These are phyloP conservation scores for Coemansia sp. DNA, from an alignment of 192 early-diverging fungal genomes.

Conservation along the genomic window DNA sequence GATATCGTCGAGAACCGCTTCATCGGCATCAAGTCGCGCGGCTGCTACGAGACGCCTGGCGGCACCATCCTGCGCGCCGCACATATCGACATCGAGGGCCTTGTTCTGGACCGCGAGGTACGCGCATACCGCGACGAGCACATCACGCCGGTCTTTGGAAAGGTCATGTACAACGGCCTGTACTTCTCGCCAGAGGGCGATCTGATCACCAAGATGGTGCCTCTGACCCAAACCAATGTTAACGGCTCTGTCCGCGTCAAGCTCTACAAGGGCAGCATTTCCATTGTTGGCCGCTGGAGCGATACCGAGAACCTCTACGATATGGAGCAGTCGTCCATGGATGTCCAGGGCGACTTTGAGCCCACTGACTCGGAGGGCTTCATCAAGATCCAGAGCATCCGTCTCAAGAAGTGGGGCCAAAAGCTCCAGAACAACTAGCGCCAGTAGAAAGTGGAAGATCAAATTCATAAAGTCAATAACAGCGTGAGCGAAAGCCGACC, in stretches of 20 bases:
- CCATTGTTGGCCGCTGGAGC: slow-evolving; percentile 89
- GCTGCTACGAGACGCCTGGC: slow-evolving; percentile 99
- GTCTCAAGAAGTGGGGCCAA: slow-evolving; percentile 82
- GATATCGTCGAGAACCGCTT: slow-evolving; percentile 99
- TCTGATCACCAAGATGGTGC: slow-evolving; percentile 81
- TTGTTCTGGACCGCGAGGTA: slow-evolving; percentile 94
- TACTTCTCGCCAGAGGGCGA: slow-evolving; percentile 98
- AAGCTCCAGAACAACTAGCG: slow-evolving; percentile 38
- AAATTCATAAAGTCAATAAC: too few species aligned
- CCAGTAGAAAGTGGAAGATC: too few species aligned
- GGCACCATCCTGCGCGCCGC: slow-evolving; percentile 95
- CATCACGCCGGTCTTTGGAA: slow-evolving; percentile 75
- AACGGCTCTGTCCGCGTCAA: slow-evolving; percentile 93
- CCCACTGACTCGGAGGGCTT: slow-evolving; percentile 95
- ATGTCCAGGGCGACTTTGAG: slow-evolving; percentile 87
- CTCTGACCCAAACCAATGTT: slow-evolving; percentile 82
- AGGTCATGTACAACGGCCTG: slow-evolving; percentile 91
- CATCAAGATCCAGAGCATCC: slow-evolving; percentile 97
- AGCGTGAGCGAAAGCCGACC: too few species aligned
- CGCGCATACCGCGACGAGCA: slow-evolving; percentile 92
- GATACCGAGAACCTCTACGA: slow-evolving; percentile 87
- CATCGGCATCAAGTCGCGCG: slow-evolving; percentile 98
- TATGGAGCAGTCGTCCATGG: slow-evolving; percentile 96
- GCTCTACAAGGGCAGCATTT: slow-evolving; percentile 93
- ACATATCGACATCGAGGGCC: slow-evolving; percentile 94